Base-by-base conservation (phyloP, 1,139 yeast genomes). In the Hansenula lynferdii region DNA sequence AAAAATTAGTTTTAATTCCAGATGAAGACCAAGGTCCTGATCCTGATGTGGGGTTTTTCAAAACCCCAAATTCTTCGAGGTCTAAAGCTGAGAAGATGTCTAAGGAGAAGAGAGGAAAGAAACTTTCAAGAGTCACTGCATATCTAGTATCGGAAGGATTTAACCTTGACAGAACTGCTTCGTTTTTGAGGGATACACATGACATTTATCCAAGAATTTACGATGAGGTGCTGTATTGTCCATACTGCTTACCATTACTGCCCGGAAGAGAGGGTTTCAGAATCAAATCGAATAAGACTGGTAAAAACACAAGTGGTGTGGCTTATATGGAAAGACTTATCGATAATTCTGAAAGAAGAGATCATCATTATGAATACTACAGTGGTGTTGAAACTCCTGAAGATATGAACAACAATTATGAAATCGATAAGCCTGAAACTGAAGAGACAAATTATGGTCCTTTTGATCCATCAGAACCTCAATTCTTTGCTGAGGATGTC, bases 151-250 rank as follows among this genome's bases (percentile, higher is more conserved):
- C 96, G 20, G 96, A 87, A 42, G 87, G 85, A 18, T 81, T 89
- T 55, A 72, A 85, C 50, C 62, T 90, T 38, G 69, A 71, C 28
- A 69, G 76, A 3, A 77, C 87, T 2, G 72, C 84, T 1, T 70
- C 72, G 38, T 90, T 85, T 52, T 61, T 90, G 31, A 67, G 74
- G 33, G 69, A 72, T 14, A 71, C 81, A 38, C 97, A 90, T 58
- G 81, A 81, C 52, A 95, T 89, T 3, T 75, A 85, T 19, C 96
- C 97, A 1, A 66, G 97, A 43, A 59, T 85, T 21, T 90, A 90
- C 52, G 97, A 90, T 58, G 97, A 90, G 52, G 95, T 90, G 7
- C 64, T 92, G 24, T 92, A 89, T 56, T 92, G 87, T 3, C 96
- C 96, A 0, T 92, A 92, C 53, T 75, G 89, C 19, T 66, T 92